Conservation (phyloP, 2,329 filamentous ascomycete genomes). For the Botrytis squamosa region DNA sequence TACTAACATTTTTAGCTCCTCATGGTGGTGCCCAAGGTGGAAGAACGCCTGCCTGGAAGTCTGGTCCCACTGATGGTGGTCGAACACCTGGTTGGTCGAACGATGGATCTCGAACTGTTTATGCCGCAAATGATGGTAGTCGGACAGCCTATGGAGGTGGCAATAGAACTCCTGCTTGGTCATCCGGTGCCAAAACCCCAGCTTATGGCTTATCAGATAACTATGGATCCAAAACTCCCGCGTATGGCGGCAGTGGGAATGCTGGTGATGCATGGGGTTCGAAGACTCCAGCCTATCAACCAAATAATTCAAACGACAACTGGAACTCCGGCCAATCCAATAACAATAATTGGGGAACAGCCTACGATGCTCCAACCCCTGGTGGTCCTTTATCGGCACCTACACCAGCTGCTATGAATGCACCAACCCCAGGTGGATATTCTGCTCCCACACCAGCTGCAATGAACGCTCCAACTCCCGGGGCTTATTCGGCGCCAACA, state of each 20-base stretch:
- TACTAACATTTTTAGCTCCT: slow-evolving; percentile 45
- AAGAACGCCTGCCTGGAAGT: slow-evolving; percentile 69
- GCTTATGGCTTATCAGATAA: slow-evolving; percentile 53
- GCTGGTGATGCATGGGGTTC: slow-evolving; percentile 56
- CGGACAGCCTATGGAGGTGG: slow-evolving; percentile 72
- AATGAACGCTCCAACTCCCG: slow-evolving; percentile 50
- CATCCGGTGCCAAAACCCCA: slow-evolving; percentile 72
- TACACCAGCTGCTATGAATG: slow-evolving; percentile 61
- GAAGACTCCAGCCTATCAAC: slow-evolving; percentile 67
- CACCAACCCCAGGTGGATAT: slow-evolving; percentile 70
- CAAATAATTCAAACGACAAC: slow-evolving; percentile 62
- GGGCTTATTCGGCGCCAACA: slow-evolving; percentile 57
- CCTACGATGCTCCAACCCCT: slow-evolving; percentile 70
- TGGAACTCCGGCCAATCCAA: slow-evolving; percentile 31
- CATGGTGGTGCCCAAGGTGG: slow-evolving; percentile 52
- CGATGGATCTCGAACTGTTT: slow-evolving; percentile 65
- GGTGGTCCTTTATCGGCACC: slow-evolving; percentile 59
- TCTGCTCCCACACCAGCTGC: slow-evolving; percentile 47
- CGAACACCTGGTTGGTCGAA: slow-evolving; percentile 68
- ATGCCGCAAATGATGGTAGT: slow-evolving; percentile 64
- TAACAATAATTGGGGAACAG: slow-evolving; percentile 42
- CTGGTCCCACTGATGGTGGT: slow-evolving; percentile 44
- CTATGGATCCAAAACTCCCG: slow-evolving; percentile 77
- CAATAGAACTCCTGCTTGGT: slow-evolving; percentile 73
- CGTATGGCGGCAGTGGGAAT: slow-evolving; percentile 61